phyloP scores from a whole-genome alignment of 2,329 filamentous ascomycete genomes.

The Colletotrichum acutatum region DNA sequence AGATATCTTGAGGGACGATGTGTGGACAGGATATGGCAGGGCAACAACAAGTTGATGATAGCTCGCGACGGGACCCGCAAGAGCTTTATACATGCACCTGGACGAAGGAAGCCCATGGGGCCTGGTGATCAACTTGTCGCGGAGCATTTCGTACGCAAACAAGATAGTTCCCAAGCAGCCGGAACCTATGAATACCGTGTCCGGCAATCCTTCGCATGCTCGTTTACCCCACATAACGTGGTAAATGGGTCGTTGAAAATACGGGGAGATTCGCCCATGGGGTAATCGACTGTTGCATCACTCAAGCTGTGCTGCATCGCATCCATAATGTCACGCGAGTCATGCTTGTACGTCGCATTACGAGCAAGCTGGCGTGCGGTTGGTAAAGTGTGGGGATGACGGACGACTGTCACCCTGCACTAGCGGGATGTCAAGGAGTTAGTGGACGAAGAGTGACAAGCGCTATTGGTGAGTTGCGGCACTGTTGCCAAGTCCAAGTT shows the following conservation, averaged over 20 bases:
- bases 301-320: background rate
- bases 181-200: constrained; percentile 3
- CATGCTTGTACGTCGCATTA: background rate
- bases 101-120: background rate
- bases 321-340: background rate
- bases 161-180: constrained; percentile 1
- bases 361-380: background rate
- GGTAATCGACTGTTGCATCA: constrained; percentile 28
- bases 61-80: background rate
- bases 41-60: background rate
- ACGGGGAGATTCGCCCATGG: constrained; percentile 21
- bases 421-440: background rate
- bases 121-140: background rate
- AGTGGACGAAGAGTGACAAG: no score
- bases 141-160: background rate
- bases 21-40: background rate
- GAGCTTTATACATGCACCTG: constrained; percentile 19
- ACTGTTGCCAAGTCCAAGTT: background rate
- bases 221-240: constrained; percentile 24
- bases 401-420: constrained; percentile 28
- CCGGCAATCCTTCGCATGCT: constrained; percentile 15
- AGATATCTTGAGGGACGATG: background rate
- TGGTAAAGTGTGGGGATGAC: constrained; percentile 16
- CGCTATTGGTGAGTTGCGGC: background rate
- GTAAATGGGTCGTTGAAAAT: constrained; percentile 14